Conservation (phyloP, 495 filamentous ascomycete genomes). For the Daldinia bambusicola region DNA sequence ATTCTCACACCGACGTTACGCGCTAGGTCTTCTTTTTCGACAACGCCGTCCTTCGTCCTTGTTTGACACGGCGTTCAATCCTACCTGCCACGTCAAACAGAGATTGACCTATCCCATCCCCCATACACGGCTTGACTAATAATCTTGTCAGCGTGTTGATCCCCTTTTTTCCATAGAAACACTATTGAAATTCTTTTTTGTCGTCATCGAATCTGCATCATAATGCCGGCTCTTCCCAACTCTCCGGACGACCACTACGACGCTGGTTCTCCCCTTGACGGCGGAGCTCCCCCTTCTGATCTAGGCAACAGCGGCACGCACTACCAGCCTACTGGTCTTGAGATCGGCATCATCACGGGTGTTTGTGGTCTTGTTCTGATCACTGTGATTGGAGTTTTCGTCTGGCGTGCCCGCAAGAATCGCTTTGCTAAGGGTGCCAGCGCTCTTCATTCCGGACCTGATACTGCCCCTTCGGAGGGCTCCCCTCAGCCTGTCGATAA, state of each 20-base stretch:
- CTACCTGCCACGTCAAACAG: constrained; percentile 35
- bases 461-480: constrained; percentile 9
- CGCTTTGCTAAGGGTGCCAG: constrained; percentile 24
- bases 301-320: constrained; percentile 33
- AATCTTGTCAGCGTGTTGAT: constrained; percentile 35
- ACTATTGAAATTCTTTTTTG: not conserved
- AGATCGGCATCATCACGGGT: constrained; percentile 46
- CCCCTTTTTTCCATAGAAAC: constrained; percentile 13
- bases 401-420: constrained; percentile 46
- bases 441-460: constrained; percentile 8
- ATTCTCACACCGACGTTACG: not conserved
- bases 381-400: constrained; percentile 41
- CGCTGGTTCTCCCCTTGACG: constrained; percentile 44
- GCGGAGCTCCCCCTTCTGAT: constrained; percentile 34
- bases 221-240: constrained; percentile 41
- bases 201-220: not conserved
- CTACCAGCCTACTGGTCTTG: constrained; percentile 37
- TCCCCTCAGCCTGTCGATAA: constrained; percentile 10
- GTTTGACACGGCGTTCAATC: constrained; percentile 8
- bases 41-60: constrained; percentile 12
- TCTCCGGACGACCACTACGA: constrained; percentile 36
- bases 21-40: constrained; percentile 9
- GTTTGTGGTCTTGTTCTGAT: constrained; percentile 34
- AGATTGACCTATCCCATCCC: constrained; percentile 14
- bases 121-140: constrained; percentile 35